Percentiles rank a stretch among this genome's conserved stretches.
Conservation (phyloP, 768 basidiomycete genomes). For the Suillus ampliporus region DNA sequence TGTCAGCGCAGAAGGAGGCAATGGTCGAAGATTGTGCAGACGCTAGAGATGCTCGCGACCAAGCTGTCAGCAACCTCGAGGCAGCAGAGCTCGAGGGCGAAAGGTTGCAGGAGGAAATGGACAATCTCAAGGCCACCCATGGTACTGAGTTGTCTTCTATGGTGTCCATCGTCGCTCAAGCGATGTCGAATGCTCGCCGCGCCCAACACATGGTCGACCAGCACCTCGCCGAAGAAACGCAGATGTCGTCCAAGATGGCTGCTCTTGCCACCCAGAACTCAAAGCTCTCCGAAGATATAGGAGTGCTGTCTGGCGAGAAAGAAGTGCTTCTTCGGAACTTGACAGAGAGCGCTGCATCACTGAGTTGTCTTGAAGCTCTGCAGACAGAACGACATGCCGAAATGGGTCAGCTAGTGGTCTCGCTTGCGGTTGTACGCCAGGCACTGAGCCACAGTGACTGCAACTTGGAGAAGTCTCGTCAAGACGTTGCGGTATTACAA, state of each 20-base stretch:
- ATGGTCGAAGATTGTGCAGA: slow-evolving; percentile 88
- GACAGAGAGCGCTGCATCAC: slow-evolving; percentile 2
- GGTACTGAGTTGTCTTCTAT: slow-evolving; percentile 44
- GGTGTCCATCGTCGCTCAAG: slow-evolving; percentile 45
- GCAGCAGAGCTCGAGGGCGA: slow-evolving; percentile 68
- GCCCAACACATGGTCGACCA: slow-evolving; percentile 13
- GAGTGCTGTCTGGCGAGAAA: slow-evolving; percentile 15
- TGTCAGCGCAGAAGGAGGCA: slow-evolving; percentile 70
- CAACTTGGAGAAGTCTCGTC: slow-evolving; percentile 19
- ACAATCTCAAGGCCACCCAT: slow-evolving; percentile 27
- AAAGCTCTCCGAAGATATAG: slow-evolving; percentile 20
- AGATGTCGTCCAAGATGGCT: slow-evolving; percentile 17
- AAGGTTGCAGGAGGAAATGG: slow-evolving; percentile 37
- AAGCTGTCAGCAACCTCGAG: slow-evolving; percentile 60
- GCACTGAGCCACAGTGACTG: slow-evolving; percentile 21
- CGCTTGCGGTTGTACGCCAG: slow-evolving; percentile 28
- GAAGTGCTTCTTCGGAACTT: not conserved
- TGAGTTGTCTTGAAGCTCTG: slow-evolving; percentile 19
- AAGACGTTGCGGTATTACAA: slow-evolving; percentile 20
- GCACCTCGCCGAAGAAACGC: slow-evolving; percentile 2
- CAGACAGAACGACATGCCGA: slow-evolving; percentile 13
- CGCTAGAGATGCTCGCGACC: slow-evolving; percentile 74
- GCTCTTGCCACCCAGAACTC: slow-evolving; percentile 24
- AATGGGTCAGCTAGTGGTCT: slow-evolving; percentile 25
- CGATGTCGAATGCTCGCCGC: slow-evolving; percentile 39